Evolutionary conservation across 768 basidiomycete genomes (phyloP).

Genomic region (Mycena sanguinolenta): DNA sequence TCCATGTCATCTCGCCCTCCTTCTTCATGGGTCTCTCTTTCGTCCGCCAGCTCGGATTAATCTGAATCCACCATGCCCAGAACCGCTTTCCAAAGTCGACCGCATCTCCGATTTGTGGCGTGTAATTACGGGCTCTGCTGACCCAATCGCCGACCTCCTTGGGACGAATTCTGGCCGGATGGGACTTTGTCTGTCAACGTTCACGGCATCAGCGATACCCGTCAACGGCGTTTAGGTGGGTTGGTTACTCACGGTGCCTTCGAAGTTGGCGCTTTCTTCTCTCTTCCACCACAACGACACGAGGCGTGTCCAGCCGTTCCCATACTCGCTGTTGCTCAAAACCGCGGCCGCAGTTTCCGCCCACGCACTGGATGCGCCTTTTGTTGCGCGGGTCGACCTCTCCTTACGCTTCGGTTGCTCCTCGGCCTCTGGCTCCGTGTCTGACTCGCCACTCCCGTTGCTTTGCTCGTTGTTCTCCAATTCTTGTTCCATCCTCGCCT

Average conservation of each 20-base stretch:
- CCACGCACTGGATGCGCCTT: background rate
- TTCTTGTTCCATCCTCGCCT: background rate
- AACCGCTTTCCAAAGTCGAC: background rate
- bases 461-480: background rate
- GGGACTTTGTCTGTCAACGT: background rate
- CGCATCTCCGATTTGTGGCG: background rate
- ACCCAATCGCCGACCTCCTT: conserved; percentile 8
- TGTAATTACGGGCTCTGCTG: background rate
- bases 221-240: background rate
- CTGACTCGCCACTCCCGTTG: too few relatives aligned
- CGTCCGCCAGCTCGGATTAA: background rate
- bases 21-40: background rate
- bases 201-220: background rate
- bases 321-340: background rate
- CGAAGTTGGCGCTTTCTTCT: background rate
- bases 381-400: background rate
- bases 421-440: background rate
- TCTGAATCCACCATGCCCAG: background rate
- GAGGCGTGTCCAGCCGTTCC: background rate
- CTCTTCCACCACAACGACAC: conserved; percentile 8
- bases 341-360: background rate
- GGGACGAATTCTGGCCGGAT: background rate
- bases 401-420: background rate
- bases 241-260: conserved; percentile 3
- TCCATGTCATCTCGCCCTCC: background rate